Percentiles rank a stretch among this genome's conserved stretches.
Evolutionary conservation across 495 filamentous ascomycete species (phyloP).

Genomic region (Daldinia grandis): DNA sequence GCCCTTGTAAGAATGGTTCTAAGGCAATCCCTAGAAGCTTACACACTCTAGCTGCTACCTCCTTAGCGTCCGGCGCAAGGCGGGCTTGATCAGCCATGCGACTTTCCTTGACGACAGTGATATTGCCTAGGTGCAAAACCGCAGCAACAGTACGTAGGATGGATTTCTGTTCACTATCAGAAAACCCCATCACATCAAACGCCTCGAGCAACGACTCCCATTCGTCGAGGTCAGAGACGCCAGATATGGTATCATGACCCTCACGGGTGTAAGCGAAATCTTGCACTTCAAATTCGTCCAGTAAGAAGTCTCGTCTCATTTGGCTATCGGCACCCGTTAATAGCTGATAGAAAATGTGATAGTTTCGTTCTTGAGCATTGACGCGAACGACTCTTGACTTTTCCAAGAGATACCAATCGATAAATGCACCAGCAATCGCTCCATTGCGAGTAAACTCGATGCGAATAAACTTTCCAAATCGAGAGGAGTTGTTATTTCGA

Average conservation of each 20-base stretch:
- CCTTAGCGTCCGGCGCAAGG: slow-evolving; percentile 73
- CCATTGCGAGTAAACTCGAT: slow-evolving; percentile 93
- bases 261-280: slow-evolving; percentile 92
- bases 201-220: slow-evolving; percentile 92
- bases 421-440: slow-evolving; percentile 93
- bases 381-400: slow-evolving; percentile 95
- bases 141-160: slow-evolving; percentile 89
- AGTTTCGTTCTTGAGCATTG: slow-evolving; percentile 88
- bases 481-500: slow-evolving; percentile 97
- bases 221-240: slow-evolving; percentile 90
- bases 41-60: slow-evolving; percentile 79
- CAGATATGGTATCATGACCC: slow-evolving; percentile 88
- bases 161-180: slow-evolving; percentile 80
- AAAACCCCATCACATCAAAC: slow-evolving; percentile 93
- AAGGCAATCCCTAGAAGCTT: slow-evolving; percentile 82
- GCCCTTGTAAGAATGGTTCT: slow-evolving; percentile 84
- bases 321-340: slow-evolving; percentile 78
- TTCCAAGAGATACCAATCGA: slow-evolving; percentile 98
- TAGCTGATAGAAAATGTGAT: slow-evolving; percentile 98
- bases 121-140: slow-evolving; percentile 92
- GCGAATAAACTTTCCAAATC: slow-evolving; percentile 98
- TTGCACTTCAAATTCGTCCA: slow-evolving; percentile 75
- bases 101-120: slow-evolving; percentile 88
- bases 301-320: slow-evolving; percentile 77
- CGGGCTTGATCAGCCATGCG: slow-evolving; percentile 89